These are phyloP conservation scores for Vickermania ingenoplastis DNA, from an alignment of 208 protist genomes.

Conservation along the genomic window DNA sequence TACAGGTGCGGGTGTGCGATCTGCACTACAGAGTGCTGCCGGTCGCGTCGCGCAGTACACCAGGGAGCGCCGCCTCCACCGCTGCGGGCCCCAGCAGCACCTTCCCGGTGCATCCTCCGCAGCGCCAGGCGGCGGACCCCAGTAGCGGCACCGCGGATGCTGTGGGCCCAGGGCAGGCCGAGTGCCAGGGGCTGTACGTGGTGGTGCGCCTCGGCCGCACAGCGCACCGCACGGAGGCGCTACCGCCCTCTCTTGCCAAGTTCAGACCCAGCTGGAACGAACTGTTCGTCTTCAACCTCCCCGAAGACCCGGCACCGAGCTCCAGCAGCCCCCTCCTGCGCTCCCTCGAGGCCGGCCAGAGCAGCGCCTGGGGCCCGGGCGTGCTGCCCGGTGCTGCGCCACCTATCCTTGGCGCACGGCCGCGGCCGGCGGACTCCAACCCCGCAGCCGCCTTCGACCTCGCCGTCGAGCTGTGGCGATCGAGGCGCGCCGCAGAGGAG, in stretches of 20 bases:
- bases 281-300: background rate
- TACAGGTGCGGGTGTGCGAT: background rate
- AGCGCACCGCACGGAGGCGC: constrained; percentile 11
- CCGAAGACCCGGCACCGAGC: background rate
- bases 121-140: too few species aligned
- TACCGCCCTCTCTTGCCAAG: background rate
- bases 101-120: too few species aligned
- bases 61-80: constrained; percentile 16
- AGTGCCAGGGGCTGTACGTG: constrained; percentile 13
- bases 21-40: background rate
- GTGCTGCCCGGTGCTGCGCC: background rate
- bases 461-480: background rate
- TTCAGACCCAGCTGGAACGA: background rate
- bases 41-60: background rate
- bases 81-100: too few species aligned
- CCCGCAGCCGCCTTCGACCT: background rate
- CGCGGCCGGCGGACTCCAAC: background rate
- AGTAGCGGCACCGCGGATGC: too few species aligned
- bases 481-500: background rate
- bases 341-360: background rate
- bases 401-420: too few species aligned
- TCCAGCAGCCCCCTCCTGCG: too few species aligned
- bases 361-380: background rate
- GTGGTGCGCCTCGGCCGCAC: constrained; percentile 10
- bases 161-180: too few species aligned